These are phyloP conservation scores for Globisporangium echinulatum DNA, from an alignment of 352 stramenopile genomes.

Conservation along the genomic window DNA sequence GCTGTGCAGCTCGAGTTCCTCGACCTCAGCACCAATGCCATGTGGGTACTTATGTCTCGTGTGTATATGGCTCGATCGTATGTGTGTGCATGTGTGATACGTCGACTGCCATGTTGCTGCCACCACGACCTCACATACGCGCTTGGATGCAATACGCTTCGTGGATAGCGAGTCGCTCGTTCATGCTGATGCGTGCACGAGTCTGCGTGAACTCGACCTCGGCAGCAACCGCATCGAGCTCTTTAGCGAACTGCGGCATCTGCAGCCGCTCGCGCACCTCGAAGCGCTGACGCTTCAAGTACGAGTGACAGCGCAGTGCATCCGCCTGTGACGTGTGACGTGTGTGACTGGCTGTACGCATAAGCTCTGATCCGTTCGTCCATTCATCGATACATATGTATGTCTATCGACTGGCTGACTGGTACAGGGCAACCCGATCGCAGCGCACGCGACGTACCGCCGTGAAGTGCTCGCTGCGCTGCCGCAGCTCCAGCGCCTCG, in stretches of 20 bases:
- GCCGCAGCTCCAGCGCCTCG: constrained; percentile 41
- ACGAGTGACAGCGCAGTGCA: not conserved
- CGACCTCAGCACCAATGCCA: constrained; percentile 41
- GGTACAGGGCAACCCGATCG: constrained; percentile 51
- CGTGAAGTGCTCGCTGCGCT: constrained; percentile 51
- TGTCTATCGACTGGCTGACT: not conserved
- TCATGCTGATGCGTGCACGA: constrained; percentile 18
- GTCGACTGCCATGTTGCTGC: too few species aligned
- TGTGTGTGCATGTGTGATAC: not conserved
- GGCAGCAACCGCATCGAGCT: constrained; percentile 39
- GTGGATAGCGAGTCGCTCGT: constrained; percentile 35
- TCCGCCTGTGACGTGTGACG: too few species aligned
- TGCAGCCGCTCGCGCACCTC: constrained; percentile 39
- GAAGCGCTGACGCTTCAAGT: constrained; percentile 37
- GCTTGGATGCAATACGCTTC: too few species aligned
- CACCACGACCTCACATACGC: not conserved
- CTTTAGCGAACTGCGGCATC: constrained; percentile 47
- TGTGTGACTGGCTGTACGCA: too few species aligned
- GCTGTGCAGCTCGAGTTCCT: constrained; percentile 29
- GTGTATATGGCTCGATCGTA: not conserved
- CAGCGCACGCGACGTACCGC: constrained; percentile 26
- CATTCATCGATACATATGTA: too few species aligned
- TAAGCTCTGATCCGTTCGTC: too few species aligned
- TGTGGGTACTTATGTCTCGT: constrained; percentile 22
- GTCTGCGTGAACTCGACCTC: constrained; percentile 34